Base-by-base conservation (phyloP, 83 land plant species). In the Larix sibirica region DNA sequence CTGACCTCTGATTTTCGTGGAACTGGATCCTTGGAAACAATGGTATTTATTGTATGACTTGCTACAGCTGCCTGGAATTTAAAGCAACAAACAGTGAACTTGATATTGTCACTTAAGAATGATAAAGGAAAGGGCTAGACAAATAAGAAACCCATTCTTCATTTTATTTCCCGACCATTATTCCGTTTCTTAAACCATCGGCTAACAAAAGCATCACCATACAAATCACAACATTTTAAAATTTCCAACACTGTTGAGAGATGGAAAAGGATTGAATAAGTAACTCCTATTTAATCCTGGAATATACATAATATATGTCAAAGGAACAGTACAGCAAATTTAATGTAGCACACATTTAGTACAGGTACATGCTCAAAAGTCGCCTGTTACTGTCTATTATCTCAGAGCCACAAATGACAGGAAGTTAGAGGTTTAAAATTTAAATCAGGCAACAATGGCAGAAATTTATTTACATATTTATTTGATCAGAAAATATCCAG, bases 31-130 rank as follows among this genome's bases (percentile, higher is more conserved):
- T 26, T 58, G 20, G 62, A 77, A 31, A 77, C 79, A 56, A 77
- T 77, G 38, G 12, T 58, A 77, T 77, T 77, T 14, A 77, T 58
- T 17, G 79, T 77, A 77, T 77, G 79, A 26, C 36, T 77, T 58
- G 79, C 79, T 14, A 77, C 79, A 28, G 79, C 79, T 47, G 62
- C 79, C 79, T 77, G 38, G 62, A 5, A 77, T 77, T 77, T 47
- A 54, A 21, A 6, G 28, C 44, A 77, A 58, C 56, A 9, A 26
- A 18, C 38, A 47, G 44, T 54, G 18, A 77, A 6, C 36, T 26
- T 14, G 9, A 56, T 28, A 23, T 26, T 54, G 1, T 28, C 38
- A 28, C 56, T 77, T 28, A 58, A 24, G 26, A 26, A 21, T 62
- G 66, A 63, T 63, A 7, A 44, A 44, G 50, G 50, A 44, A 44